Percentiles rank a stretch among this genome's conserved stretches.
Conservation (phyloP, 768 basidiomycete species). For the Tylopilus vinaceipallidus region DNA sequence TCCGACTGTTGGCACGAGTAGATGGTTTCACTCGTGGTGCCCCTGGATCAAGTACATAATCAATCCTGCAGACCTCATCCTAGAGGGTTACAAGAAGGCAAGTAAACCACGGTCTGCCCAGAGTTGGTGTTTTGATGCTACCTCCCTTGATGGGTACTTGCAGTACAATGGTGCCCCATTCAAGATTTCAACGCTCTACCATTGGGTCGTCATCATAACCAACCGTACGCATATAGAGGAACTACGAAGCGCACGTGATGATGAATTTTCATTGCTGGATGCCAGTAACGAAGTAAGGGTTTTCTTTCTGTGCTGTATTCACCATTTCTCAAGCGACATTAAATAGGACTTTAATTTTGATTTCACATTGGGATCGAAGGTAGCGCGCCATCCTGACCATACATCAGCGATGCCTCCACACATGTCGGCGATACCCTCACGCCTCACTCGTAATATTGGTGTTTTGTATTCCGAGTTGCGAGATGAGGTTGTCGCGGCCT, state of each 20-base stretch:
- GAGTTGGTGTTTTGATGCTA: background rate
- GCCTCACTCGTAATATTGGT: too few species aligned
- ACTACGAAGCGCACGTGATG: constrained; percentile 37
- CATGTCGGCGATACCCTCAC: too few species aligned
- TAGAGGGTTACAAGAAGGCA: constrained; percentile 34
- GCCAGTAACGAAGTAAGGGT: constrained; percentile 32
- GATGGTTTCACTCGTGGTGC: constrained; percentile 28
- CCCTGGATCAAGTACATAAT: constrained; percentile 15
- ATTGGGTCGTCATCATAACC: constrained; percentile 42
- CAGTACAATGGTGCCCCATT: constrained; percentile 31
- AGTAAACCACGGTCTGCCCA: background rate
- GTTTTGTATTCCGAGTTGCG: constrained; percentile 39
- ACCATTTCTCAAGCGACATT: too few species aligned
- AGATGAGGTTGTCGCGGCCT: constrained; percentile 42
- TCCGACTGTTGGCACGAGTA: constrained; percentile 29
- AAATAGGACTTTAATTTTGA: constrained; percentile 8
- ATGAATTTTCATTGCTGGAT: constrained; percentile 34
- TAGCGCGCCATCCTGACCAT: constrained; percentile 41
- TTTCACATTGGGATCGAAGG: constrained; percentile 37
- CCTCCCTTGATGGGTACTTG: background rate
- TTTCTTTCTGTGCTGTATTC: too few species aligned
- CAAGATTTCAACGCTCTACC: constrained; percentile 25
- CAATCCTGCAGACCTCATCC: constrained; percentile 23
- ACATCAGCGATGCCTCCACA: too few species aligned
- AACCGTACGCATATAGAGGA: constrained; percentile 36